phyloP scores from a whole-genome alignment of 306 rosid genomes.

The Dalbergia cultrata region DNA sequence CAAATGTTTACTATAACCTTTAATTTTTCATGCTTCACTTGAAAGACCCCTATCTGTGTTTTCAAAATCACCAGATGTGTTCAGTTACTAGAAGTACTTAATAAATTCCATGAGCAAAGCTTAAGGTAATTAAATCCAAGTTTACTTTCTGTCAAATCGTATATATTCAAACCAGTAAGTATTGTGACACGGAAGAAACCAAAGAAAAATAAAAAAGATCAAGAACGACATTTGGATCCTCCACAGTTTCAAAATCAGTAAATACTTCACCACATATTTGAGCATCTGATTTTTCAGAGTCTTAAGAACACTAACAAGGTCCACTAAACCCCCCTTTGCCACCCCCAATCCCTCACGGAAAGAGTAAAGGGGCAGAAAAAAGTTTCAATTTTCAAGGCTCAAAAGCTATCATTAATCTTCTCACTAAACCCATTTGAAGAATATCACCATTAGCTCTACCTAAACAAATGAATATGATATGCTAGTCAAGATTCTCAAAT shows the following conservation, averaged over 20 bases:
- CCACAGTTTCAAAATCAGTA: not conserved
- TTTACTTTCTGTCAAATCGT: not conserved
- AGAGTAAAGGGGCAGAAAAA: not conserved
- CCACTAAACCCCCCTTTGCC: not conserved
- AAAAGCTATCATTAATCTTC: not conserved
- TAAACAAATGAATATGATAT: not conserved
- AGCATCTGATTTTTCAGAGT: too few relatives aligned
- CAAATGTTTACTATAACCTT: not conserved
- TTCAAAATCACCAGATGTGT: constrained; percentile 16
- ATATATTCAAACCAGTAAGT: not conserved
- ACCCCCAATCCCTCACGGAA: not conserved
- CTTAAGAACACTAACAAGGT: too few relatives aligned
- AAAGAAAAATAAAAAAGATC: not conserved
- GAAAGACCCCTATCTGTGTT: not conserved
- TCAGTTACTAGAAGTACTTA: not conserved
- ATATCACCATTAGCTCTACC: not conserved
- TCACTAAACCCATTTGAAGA: not conserved
- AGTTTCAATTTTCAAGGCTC: constrained; percentile 3
- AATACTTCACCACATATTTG: not conserved
- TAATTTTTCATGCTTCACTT: not conserved
- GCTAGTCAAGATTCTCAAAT: constrained; percentile 15
- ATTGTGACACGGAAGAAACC: not conserved
- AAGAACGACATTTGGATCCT: constrained; percentile 1
- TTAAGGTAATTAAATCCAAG: not conserved
- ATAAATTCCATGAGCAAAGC: constrained; percentile 1